Base-by-base conservation (phyloP, 2,329 filamentous ascomycete species). In the Colletotrichum euphorbiae region DNA sequence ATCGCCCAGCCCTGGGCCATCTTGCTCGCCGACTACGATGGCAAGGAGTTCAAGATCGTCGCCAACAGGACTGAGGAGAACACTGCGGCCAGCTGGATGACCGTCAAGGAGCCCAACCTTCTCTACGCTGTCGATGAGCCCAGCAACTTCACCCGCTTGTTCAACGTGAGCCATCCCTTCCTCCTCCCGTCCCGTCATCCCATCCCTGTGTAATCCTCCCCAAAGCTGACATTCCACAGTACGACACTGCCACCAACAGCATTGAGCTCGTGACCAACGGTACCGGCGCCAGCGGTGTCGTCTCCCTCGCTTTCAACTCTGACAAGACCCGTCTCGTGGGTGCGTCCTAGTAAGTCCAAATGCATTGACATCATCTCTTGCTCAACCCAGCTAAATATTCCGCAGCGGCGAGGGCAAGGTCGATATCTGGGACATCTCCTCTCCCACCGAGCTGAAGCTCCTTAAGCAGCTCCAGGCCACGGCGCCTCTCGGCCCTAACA, bases 51-150 rank as follows among this genome's bases (percentile, higher is more conserved):
- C 73, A 75, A 75, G 36, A 71, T 82, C 24, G 77, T 81, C 19
- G 71, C 74, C 55, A 81, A 80, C 42, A 74, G 76, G 38, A 72
- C 72, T 3, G 70, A 73, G 7, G 24, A 71, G 0, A 77, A 77
- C 51, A 73, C 75, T 3, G 71, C 69, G 1, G 79, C 83, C 21
- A 84, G 81, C 69, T 87, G 84, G 84, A 74, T 86, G 75, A 74
- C 78, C 43, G 80, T 79, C 73, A 78, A 77, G 55, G 68, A 75
- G 17, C 79, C 79, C 28, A 77, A 80, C 72, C 72, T 75, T 4
- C 67, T 87, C 48, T 86, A 84, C 67, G 81, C 81, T 50, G 81
- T 83, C 19, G 79, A 87, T 69, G 85, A 87, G 78, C 80, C 80
- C 71, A 76, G 77, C 70, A 74, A 75, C 56, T 72, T 74, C 50